Conservation (phyloP, 257 asterid genomes). For the Euphrasia confusa region DNA sequence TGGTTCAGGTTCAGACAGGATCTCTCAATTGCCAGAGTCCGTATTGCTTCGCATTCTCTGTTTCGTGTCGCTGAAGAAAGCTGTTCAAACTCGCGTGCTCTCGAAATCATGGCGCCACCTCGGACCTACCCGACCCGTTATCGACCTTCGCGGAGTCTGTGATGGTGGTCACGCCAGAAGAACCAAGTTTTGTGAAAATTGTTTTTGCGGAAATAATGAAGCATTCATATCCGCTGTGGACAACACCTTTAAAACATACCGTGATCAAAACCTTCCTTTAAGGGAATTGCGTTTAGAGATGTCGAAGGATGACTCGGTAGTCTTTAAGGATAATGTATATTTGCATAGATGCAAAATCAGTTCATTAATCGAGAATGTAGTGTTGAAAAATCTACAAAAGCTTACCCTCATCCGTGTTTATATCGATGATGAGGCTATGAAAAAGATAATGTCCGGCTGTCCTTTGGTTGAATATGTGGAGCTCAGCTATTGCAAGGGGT, state of each 20-base stretch:
- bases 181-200: background rate
- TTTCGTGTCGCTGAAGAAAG: too few species aligned
- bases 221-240: background rate
- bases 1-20: too few species aligned
- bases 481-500: too few species aligned
- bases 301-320: background rate
- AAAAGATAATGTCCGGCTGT: conserved; percentile 2
- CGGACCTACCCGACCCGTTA: too few species aligned
- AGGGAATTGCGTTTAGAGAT: background rate
- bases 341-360: background rate
- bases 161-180: too few species aligned
- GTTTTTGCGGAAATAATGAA: background rate
- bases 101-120: too few species aligned
- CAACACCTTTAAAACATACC: background rate
- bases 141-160: too few species aligned
- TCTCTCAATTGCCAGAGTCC: too few species aligned
- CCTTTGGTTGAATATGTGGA: background rate
- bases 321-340: background rate
- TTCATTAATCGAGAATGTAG: background rate
- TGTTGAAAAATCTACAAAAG: background rate
- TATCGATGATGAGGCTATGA: background rate
- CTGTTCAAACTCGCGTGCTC: too few species aligned
- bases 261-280: background rate
- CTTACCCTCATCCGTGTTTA: background rate
- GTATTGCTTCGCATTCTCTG: too few species aligned